phyloP scores from a whole-genome alignment of 1,139 yeast genomes.

The Pichia sp. region DNA sequence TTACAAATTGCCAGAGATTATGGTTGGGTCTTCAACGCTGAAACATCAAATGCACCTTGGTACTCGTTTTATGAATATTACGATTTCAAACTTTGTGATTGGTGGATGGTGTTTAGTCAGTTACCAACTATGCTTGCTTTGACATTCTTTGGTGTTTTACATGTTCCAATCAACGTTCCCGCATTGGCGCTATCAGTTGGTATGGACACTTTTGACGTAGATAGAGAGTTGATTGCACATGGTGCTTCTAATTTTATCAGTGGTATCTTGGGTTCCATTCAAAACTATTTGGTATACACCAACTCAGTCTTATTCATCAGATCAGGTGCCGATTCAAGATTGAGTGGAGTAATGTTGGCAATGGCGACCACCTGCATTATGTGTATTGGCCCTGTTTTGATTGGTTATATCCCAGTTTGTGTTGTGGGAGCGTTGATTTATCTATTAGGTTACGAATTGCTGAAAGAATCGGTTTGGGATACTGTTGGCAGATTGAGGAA shows the following conservation, averaged over 20 bases:
- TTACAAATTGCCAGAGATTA: conserved; percentile 50
- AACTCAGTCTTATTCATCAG: conserved; percentile 85
- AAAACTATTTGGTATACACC: conserved; percentile 89
- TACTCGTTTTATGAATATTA: conserved; percentile 72
- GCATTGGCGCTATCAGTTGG: conserved; percentile 89
- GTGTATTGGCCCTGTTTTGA: conserved; percentile 86
- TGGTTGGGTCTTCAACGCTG: conserved; percentile 80
- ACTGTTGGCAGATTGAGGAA: conserved; percentile 68
- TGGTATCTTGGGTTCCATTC: conserved; percentile 81
- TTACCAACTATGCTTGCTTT: conserved; percentile 92
- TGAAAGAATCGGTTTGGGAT: conserved; percentile 80
- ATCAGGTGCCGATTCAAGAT: conserved; percentile 86
- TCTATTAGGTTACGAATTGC: conserved; percentile 79
- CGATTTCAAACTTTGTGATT: conserved; percentile 61
- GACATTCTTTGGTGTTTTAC: conserved; percentile 90
- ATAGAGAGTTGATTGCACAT: conserved; percentile 88
- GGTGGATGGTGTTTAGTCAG: conserved; percentile 60
- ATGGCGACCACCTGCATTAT: conserved; percentile 71
- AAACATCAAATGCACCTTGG: conserved; percentile 74
- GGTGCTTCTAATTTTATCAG: conserved; percentile 87
- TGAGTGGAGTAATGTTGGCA: conserved; percentile 85
- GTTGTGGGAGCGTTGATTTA: conserved; percentile 92
- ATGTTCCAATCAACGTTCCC: conserved; percentile 96
- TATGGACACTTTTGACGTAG: conserved; percentile 82
- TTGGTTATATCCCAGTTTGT: conserved; percentile 89